These are phyloP conservation scores for Nephelium lappaceum DNA, from an alignment of 345 rosid genomes.

Conservation along the genomic window DNA sequence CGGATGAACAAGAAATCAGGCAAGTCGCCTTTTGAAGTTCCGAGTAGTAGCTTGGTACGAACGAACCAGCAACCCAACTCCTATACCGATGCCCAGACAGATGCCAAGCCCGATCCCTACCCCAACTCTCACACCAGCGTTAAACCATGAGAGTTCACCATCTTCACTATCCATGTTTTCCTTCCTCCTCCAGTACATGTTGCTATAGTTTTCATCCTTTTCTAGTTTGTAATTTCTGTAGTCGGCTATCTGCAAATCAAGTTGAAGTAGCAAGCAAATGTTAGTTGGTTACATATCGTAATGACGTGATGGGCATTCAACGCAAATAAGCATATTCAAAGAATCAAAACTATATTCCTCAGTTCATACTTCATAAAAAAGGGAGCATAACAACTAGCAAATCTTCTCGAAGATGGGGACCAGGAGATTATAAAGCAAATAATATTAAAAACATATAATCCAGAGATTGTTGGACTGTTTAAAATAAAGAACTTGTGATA, in stretches of 20 bases:
- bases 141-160: slow-evolving; percentile 95
- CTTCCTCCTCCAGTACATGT: slow-evolving; percentile 66
- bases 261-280: neutral
- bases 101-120: slow-evolving; percentile 97
- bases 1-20: slow-evolving; percentile 31
- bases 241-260: slow-evolving; percentile 48
- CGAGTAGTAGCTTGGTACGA: slow-evolving; percentile 78
- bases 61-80: slow-evolving; percentile 86
- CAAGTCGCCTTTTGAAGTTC: slow-evolving; percentile 68
- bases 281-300: neutral
- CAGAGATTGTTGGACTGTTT: neutral
- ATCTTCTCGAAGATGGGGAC: neutral
- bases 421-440: neutral
- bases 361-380: neutral
- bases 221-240: slow-evolving; percentile 56
- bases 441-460: neutral
- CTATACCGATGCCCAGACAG: slow-evolving; percentile 86
- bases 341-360: neutral
- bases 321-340: neutral
- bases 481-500: neutral
- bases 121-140: slow-evolving; percentile 94
- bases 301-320: neutral
- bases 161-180: slow-evolving; percentile 74
- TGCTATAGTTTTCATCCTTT: slow-evolving; percentile 60
- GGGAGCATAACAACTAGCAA: neutral